phyloP scores from a whole-genome alignment of 805 yeast genomes.

The Metschnikowia anglica region DNA sequence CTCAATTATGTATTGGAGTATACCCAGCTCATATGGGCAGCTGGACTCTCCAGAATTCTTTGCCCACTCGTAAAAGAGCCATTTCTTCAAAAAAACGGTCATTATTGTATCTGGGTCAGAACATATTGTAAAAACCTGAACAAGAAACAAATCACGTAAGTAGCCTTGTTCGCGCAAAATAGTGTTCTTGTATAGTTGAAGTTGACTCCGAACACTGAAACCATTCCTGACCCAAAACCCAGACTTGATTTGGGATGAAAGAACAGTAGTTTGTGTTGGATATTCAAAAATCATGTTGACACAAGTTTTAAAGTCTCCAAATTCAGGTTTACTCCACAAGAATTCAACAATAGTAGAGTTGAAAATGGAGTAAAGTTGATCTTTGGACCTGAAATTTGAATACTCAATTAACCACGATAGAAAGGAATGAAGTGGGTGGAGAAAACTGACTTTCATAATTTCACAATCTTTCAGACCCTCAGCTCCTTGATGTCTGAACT shows the following conservation, averaged over 20 bases:
- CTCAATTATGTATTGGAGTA: constrained; percentile 66
- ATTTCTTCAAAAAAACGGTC: constrained; percentile 60
- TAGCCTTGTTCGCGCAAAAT: constrained; percentile 82
- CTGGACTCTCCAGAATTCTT: constrained; percentile 23
- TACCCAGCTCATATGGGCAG: constrained; percentile 43
- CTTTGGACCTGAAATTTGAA: constrained; percentile 29
- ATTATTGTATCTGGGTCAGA: constrained; percentile 55
- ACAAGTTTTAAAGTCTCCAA: constrained; percentile 1
- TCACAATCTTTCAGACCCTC: constrained; percentile 13
- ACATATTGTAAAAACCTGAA: constrained; percentile 59
- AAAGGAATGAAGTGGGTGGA: constrained; percentile 79
- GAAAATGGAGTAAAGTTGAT: constrained; percentile 24
- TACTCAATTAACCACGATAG: constrained; percentile 69
- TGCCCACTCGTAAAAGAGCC: constrained; percentile 52
- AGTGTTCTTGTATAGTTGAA: constrained; percentile 73
- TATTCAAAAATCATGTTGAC: constrained; percentile 54
- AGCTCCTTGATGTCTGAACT: constrained; percentile 9
- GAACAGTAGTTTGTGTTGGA: constrained; percentile 72
- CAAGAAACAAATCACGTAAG: constrained; percentile 70
- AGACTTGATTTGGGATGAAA: constrained; percentile 78
- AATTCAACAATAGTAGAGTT: constrained; percentile 14
- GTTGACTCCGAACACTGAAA: constrained; percentile 71
- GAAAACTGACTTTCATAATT: constrained; percentile 56
- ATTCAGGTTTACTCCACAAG: constrained; percentile 1
- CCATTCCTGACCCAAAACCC: constrained; percentile 98